Percentiles rank a stretch among this genome's conserved stretches.
These are phyloP conservation scores for Saitozyma sp. DNA, from an alignment of 768 basidiomycete genomes.

Conservation along the genomic window DNA sequence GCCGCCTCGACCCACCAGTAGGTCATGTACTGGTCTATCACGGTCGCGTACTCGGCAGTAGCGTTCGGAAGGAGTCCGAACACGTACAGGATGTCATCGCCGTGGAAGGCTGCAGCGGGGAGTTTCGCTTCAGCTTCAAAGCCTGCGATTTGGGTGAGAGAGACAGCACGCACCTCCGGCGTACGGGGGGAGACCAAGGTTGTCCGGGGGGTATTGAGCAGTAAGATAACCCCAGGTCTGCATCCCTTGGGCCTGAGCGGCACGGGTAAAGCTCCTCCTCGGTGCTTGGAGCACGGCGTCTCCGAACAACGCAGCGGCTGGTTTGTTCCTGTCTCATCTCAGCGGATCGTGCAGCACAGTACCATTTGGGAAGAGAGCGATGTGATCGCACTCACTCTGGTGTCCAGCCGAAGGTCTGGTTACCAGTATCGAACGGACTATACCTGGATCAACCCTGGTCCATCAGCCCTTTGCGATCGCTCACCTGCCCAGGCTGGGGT, in stretches of 20 bases:
- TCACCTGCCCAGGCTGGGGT: constrained; percentile 33
- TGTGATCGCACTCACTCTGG: too few species aligned
- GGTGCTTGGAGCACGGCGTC: constrained; percentile 45
- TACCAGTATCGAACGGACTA: constrained; percentile 46
- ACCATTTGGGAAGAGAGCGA: too few species aligned
- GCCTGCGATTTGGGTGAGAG: not conserved
- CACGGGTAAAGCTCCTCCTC: constrained; percentile 33
- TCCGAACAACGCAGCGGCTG: constrained; percentile 33
- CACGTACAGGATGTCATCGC: constrained; percentile 27
- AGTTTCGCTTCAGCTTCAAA: not conserved
- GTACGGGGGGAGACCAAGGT: constrained; percentile 1
- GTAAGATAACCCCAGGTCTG: not conserved
- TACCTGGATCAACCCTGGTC: not conserved
- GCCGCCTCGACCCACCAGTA: constrained; percentile 40
- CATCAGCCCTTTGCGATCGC: not conserved
- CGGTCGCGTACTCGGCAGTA: constrained; percentile 15
- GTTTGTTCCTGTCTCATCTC: constrained; percentile 15
- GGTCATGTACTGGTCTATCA: constrained; percentile 31
- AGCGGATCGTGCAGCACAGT: too few species aligned
- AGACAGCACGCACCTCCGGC: constrained; percentile 19
- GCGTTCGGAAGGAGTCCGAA: constrained; percentile 21
- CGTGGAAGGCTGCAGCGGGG: constrained; percentile 23
- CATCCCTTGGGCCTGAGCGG: constrained; percentile 16
- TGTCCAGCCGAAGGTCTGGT: constrained; percentile 39
- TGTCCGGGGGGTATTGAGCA: too few species aligned